Percentiles rank a stretch among this genome's conserved stretches.
phyloP scores from a whole-genome alignment of 164 flowering plant species.

The Taxillus chinensis region DNA sequence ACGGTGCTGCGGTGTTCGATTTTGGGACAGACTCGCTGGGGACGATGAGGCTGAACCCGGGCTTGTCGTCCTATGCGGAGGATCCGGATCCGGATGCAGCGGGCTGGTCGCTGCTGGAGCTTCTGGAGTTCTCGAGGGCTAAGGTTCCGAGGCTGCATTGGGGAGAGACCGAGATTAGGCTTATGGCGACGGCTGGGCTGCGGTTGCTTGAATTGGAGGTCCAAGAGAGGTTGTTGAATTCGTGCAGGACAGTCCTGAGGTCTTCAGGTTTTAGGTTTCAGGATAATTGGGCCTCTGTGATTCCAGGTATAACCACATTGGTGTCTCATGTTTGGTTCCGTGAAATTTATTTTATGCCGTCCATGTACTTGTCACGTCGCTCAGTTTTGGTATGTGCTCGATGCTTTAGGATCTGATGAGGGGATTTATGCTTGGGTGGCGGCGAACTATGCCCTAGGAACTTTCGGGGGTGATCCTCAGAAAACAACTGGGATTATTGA shows the following conservation, averaged over 20 bases:
- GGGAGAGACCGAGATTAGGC: constrained; percentile 63
- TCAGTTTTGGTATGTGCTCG: too few species aligned
- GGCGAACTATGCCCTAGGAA: constrained; percentile 48
- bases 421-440: constrained; percentile 57
- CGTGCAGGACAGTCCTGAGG: constrained; percentile 49
- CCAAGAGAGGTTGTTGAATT: constrained; percentile 56
- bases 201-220: constrained; percentile 41
- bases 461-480: constrained; percentile 38
- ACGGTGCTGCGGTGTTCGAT: constrained; percentile 29
- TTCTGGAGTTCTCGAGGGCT: constrained; percentile 61
- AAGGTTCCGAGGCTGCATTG: constrained; percentile 51
- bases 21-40: constrained; percentile 33
- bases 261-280: constrained; percentile 58
- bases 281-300: constrained; percentile 87
- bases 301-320: constrained; percentile 36
- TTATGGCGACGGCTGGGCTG: constrained; percentile 97
- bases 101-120: constrained; percentile 45
- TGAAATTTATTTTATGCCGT: neutral
- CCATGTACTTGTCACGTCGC: neutral
- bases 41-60: constrained; percentile 67
- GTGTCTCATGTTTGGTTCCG: too few species aligned
- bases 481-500: constrained; percentile 45
- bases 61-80: constrained; percentile 59
- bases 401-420: constrained; percentile 30
- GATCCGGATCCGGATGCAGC: constrained; percentile 37